Percentiles rank a stretch among this genome's conserved stretches.
Conservation (phyloP, 2,329 filamentous ascomycete species). For the Neoascochyta sp. region DNA sequence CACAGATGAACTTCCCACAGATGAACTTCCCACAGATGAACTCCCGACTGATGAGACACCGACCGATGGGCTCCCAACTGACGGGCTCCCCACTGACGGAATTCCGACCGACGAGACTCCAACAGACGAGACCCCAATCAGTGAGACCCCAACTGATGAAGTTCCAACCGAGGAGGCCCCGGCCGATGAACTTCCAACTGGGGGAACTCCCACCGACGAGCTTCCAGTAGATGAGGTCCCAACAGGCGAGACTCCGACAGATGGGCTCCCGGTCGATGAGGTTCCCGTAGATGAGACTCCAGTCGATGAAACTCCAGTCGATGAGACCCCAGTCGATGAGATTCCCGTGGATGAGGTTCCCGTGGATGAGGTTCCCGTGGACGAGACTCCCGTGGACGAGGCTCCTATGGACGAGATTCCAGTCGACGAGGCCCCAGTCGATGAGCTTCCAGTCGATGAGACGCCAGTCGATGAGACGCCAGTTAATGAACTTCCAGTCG, state of each 20-base stretch:
- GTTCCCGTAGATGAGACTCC: background rate
- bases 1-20: background rate
- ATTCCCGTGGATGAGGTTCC: background rate
- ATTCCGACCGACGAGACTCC: too few relatives aligned
- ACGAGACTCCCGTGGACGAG: background rate
- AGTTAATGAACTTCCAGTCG: too few relatives aligned
- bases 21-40: background rate
- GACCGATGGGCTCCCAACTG: too few relatives aligned
- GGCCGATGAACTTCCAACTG: background rate
- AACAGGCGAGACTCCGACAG: background rate
- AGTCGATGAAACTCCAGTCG: background rate
- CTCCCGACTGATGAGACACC: constrained; percentile 2
- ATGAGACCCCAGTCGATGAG: background rate
- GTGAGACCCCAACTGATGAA: too few relatives aligned
- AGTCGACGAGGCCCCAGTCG: background rate
- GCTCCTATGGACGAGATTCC: background rate
- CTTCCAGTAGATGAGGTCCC: background rate
- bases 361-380: background rate
- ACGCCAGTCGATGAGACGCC: too few relatives aligned
- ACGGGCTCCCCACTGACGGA: too few relatives aligned
- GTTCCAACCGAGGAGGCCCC: background rate
- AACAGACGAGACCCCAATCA: too few relatives aligned
- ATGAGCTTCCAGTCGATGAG: too few relatives aligned
- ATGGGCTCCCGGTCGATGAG: background rate
- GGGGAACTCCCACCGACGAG: background rate